Base-by-base conservation (phyloP, 192 early-diverging fungal species). In the Dissophora ornata region DNA sequence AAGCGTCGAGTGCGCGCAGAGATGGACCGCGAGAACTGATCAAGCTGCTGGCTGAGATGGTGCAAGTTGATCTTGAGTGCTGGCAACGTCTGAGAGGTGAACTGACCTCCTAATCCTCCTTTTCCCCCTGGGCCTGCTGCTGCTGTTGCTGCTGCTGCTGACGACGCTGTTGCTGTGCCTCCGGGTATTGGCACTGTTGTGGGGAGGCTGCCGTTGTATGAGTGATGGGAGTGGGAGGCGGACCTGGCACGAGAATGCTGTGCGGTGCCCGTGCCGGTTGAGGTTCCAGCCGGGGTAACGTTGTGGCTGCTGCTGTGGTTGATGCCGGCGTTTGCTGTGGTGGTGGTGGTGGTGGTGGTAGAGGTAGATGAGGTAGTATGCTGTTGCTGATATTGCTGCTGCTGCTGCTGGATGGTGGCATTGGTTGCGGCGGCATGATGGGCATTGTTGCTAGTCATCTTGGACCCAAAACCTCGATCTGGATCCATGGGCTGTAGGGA, bases 21-120 rank as follows among this genome's bases (percentile, higher is more conserved):
- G 45, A 77, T 52, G 24, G 64, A 57, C 24, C 73, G 51, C 11
- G 65, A 62, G 45, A 55, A 42, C 21, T 62, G 64, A 49, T 67
- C 65, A 9, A 77, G 52, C 24, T 67, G 73, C 42, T 57, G 57
- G 10, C 29, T 61, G 21, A 55, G 48, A 18, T 77, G 34, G 49
- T 57, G 53, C 33, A 67, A 53, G 41, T 57, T 49, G 58, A 34
- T 49, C 57, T 77, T 67, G 60, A 71, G 33, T 0, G 52, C 33
- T 15, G 69, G 47, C 41, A 62, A 34, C 10, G 60, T 56, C 1
- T 40, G 48, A 36, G 18, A 55, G 25, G 13, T 41, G 26, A 36
- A 15, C 32, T 34, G 19, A 49, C 22, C 3, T 11, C 12, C 28
- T 12, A 38, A 32, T 13, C 38, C 41, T 22, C n/a, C 55, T 57